phyloP scores from a whole-genome alignment of 129 eudicot species.

The Escallonia rubra region DNA sequence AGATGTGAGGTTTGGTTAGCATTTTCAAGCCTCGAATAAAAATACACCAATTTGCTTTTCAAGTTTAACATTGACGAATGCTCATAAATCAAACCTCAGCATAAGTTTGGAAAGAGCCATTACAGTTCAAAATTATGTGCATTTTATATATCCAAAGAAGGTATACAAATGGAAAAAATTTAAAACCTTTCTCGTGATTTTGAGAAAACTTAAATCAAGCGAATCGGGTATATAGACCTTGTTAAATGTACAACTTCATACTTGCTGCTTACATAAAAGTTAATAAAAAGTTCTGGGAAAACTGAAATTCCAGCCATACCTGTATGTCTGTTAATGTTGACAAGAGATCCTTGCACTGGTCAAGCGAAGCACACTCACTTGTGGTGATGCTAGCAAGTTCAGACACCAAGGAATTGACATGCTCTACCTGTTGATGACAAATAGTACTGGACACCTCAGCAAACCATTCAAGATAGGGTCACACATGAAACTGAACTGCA shows the following conservation, averaged over 20 bases:
- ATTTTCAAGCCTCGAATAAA: no score
- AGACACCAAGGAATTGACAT: conserved; percentile 50
- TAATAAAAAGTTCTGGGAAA: not conserved
- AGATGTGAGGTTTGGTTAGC: no score
- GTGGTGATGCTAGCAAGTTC: conserved; percentile 58
- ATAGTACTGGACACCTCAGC: not conserved
- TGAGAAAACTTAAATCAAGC: not conserved
- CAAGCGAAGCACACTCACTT: conserved; percentile 44
- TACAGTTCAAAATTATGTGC: no score
- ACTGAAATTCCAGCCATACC: conserved; percentile 32
- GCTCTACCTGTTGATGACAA: conserved; percentile 52
- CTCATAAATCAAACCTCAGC: no score
- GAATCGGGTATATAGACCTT: not conserved
- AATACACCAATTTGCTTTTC: no score
- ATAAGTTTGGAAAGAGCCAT: no score
- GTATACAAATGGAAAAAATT: no score
- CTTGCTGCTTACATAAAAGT: not conserved
- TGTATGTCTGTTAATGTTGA: conserved; percentile 60
- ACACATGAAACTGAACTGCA: not conserved
- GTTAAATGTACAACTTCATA: not conserved
- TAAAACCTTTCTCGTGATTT: not conserved
- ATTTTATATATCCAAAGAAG: not conserved
- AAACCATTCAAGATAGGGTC: not conserved
- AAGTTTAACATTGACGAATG: no score
- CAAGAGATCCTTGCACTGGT: conserved; percentile 62